phyloP scores from a whole-genome alignment of 176 grass and related monocot genomes.

The Bolboschoenus planiculmis region DNA sequence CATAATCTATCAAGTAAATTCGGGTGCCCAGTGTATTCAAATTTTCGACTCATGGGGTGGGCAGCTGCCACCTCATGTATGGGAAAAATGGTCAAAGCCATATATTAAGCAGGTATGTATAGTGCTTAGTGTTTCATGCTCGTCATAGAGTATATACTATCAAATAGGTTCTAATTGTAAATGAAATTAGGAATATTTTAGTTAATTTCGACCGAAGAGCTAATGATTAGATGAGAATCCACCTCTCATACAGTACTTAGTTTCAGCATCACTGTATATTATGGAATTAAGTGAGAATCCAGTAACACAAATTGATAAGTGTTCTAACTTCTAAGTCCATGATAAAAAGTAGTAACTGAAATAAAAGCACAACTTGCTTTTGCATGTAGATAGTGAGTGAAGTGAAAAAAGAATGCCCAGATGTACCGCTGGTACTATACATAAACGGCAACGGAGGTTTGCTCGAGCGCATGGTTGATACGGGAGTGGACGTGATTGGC shows the following conservation, averaged over 20 bases:
- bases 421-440: slow-evolving; percentile 81
- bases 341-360: neutral
- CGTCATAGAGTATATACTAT: neutral
- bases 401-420: slow-evolving; percentile 70
- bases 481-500: slow-evolving; percentile 91
- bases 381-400: slow-evolving; percentile 69
- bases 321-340: neutral
- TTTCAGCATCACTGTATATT: neutral
- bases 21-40: slow-evolving; percentile 92
- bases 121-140: slow-evolving; percentile 26
- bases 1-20: slow-evolving; percentile 90
- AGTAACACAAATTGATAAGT: neutral
- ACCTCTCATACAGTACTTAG: neutral
- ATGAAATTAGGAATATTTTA: slow-evolving; percentile 3
- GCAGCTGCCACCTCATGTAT: slow-evolving; percentile 91
- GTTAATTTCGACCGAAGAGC: neutral
- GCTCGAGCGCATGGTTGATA: slow-evolving; percentile 78
- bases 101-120: slow-evolving; percentile 75
- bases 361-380: neutral
- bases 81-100: slow-evolving; percentile 98
- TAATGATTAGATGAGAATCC: neutral
- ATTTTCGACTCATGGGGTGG: slow-evolving; percentile 99
- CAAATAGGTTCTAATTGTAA: neutral
- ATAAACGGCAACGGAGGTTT: slow-evolving; percentile 96
- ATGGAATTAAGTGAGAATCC: neutral